These are phyloP conservation scores for Crucihimalaya himalaica DNA, from an alignment of 345 rosid species.

Conservation along the genomic window DNA sequence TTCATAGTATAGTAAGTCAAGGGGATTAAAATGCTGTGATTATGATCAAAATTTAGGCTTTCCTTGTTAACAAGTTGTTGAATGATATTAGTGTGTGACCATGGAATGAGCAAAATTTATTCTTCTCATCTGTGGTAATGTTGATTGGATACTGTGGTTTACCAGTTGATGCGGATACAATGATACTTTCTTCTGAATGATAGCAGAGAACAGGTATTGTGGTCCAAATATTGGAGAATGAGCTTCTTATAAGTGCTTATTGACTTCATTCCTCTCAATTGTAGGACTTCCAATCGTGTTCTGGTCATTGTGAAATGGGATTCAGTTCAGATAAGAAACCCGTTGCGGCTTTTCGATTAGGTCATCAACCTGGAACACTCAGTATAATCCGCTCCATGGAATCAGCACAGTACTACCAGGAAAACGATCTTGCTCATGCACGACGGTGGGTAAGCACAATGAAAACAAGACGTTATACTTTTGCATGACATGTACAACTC, in stretches of 20 bases:
- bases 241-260: not conserved
- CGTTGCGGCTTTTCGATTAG: constrained; percentile 68
- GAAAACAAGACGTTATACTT: constrained; percentile 25
- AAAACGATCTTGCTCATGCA: constrained; percentile 68
- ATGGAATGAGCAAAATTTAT: not conserved
- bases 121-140: not conserved
- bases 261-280: constrained; percentile 5
- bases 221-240: too few relatives aligned
- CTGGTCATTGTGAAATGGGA: constrained; percentile 65
- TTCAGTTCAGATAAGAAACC: constrained; percentile 38
- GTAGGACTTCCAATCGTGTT: constrained; percentile 66
- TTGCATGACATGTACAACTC: not conserved
- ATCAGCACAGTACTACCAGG: constrained; percentile 69
- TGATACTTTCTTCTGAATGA: not conserved
- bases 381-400: constrained; percentile 88
- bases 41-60: not conserved
- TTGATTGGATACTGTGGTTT: not conserved
- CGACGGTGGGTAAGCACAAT: constrained; percentile 97
- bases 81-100: not conserved
- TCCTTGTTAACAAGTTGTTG: constrained; percentile 11
- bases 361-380: constrained; percentile 46
- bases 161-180: not conserved
- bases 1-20: not conserved
- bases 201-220: not conserved
- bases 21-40: not conserved